Evolutionary conservation across 2,329 filamentous ascomycete species (phyloP).

Genomic region (Ascochyta pisi): DNA sequence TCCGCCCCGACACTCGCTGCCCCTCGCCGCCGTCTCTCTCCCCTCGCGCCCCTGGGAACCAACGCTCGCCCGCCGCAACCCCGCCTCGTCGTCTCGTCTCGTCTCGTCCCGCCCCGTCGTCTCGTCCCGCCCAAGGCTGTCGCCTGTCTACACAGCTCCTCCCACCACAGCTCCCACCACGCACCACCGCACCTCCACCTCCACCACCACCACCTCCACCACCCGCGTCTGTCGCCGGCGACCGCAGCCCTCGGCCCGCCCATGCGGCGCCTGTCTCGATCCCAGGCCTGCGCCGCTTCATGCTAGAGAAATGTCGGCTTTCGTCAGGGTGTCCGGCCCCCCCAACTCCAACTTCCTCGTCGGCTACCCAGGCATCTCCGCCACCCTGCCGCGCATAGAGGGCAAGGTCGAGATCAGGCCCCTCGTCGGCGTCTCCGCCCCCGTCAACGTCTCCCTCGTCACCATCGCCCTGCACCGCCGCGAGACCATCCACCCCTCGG

Average conservation of each 20-base stretch:
- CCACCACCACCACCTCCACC: not conserved
- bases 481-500: conserved; percentile 95
- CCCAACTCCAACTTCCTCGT: conserved; percentile 97
- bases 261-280: conserved; percentile 45
- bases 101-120: conserved; percentile 27
- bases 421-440: conserved; percentile 81
- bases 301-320: conserved; percentile 63
- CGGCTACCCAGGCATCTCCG: conserved; percentile 96
- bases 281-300: conserved; percentile 45
- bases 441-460: conserved; percentile 89
- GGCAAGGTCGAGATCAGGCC: conserved; percentile 97
- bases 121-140: conserved; percentile 11
- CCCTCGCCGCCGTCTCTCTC: conserved; percentile 1
- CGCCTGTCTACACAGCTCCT: conserved; percentile 11
- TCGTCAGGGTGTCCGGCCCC: conserved; percentile 95
- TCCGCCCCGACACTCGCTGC: conserved; percentile 1
- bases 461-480: conserved; percentile 91
- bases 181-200: not conserved
- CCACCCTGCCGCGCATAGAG: conserved; percentile 95
- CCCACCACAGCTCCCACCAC: not conserved
- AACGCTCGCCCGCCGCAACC: conserved; percentile 23
- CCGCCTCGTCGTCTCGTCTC: conserved; percentile 24
- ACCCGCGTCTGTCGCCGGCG: not conserved
- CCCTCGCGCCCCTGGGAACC: not conserved
- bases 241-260: conserved; percentile 23